These are phyloP conservation scores for Phytophthora sp. DNA, from an alignment of 352 stramenopile species.

Conservation along the genomic window DNA sequence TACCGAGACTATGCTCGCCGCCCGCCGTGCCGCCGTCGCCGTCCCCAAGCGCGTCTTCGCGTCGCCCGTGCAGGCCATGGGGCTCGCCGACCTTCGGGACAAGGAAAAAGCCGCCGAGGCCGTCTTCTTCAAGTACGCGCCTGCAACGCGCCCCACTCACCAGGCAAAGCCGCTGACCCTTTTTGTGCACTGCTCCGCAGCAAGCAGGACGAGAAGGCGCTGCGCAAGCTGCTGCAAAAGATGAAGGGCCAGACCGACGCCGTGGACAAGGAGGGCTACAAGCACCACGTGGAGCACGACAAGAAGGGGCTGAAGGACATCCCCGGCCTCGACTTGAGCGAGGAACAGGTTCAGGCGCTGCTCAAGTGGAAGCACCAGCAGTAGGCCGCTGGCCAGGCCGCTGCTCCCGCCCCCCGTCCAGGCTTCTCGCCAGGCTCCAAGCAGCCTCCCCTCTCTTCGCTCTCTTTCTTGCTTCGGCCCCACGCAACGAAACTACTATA, in stretches of 20 bases:
- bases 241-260: constrained; percentile 83
- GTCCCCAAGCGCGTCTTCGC: constrained; percentile 58
- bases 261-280: constrained; percentile 60
- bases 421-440: constrained; percentile 1
- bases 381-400: constrained; percentile 39
- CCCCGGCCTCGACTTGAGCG: constrained; percentile 58
- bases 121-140: constrained; percentile 86
- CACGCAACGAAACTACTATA: constrained; percentile 3
- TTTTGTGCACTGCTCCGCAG: constrained; percentile 30
- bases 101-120: constrained; percentile 83
- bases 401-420: background rate
- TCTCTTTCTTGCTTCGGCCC: background rate
- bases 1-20: constrained; percentile 58
- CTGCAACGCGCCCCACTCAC: constrained; percentile 4
- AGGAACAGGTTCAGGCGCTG: constrained; percentile 78
- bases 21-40: constrained; percentile 55
- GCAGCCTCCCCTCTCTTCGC: background rate
- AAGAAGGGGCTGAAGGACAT: constrained; percentile 77
- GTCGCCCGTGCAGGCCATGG: constrained; percentile 51
- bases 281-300: constrained; percentile 82
- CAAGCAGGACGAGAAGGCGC: constrained; percentile 88
- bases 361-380: constrained; percentile 92
- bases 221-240: constrained; percentile 89
- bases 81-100: constrained; percentile 56
- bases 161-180: background rate